phyloP scores from a whole-genome alignment of 2,329 filamentous ascomycete genomes.

The Pseudogymnoascus sp. region DNA sequence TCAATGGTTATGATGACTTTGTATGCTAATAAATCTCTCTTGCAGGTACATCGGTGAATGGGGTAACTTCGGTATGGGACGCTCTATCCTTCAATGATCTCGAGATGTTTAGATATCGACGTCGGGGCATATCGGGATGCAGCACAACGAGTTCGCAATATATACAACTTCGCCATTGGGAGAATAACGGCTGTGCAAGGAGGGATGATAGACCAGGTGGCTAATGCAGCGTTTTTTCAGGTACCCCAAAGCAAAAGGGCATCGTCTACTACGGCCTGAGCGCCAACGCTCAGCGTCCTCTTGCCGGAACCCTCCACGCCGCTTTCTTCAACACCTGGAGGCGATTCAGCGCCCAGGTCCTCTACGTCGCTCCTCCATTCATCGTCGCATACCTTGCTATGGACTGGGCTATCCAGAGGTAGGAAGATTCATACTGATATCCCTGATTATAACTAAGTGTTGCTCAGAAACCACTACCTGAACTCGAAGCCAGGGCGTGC shows the following conservation, averaged over 20 bases:
- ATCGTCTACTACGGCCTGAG: conserved; percentile 67
- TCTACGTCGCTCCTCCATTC: conserved; percentile 79
- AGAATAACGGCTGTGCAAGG: not conserved
- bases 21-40: not conserved
- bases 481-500: conserved; percentile 68
- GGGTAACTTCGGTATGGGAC: conserved; percentile 28
- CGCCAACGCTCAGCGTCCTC: conserved; percentile 79
- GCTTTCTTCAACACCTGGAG: conserved; percentile 95
- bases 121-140: conserved; percentile 4
- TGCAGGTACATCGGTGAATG: conserved; percentile 26
- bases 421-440: conserved; percentile 21
- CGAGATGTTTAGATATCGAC: not conserved
- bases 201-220: conserved; percentile 13
- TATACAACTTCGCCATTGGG: not conserved
- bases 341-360: conserved; percentile 73
- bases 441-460: conserved; percentile 4
- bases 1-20: not conserved
- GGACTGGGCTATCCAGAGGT: conserved; percentile 90
- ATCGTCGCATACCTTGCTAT: conserved; percentile 71
- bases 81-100: not conserved
- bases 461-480: conserved; percentile 64
- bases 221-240: conserved; percentile 30
- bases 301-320: conserved; percentile 67
- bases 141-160: not conserved
- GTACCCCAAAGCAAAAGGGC: conserved; percentile 52